A percentile compares a stretch with the other conserved stretches of the same genome.
Evolutionary conservation across 2,329 filamentous ascomycete genomes (phyloP).

Genomic region (Fusarium gaditjirri): DNA sequence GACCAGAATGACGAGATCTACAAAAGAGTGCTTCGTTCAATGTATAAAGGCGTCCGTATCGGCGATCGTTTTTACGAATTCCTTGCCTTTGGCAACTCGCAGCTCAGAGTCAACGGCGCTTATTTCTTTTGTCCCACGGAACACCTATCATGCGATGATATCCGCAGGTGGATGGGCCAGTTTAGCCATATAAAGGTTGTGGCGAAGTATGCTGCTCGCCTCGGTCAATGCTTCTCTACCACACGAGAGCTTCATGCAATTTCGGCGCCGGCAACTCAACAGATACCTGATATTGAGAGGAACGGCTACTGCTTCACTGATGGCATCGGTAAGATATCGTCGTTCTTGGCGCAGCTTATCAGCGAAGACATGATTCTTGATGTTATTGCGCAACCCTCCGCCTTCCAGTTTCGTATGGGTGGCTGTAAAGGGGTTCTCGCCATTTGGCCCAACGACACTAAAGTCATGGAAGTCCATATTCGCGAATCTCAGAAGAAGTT

Average conservation of each 20-base stretch:
- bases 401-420: slow-evolving; percentile 91
- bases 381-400: slow-evolving; percentile 73
- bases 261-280: slow-evolving; percentile 66
- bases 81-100: slow-evolving; percentile 93
- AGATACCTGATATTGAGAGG: slow-evolving; percentile 76
- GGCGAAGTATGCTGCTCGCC: slow-evolving; percentile 88
- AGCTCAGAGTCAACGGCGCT: slow-evolving; percentile 89
- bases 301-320: slow-evolving; percentile 84
- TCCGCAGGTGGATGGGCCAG: slow-evolving; percentile 86
- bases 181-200: slow-evolving; percentile 83
- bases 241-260: slow-evolving; percentile 78
- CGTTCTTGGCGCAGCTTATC: slow-evolving; percentile 78
- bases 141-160: slow-evolving; percentile 75
- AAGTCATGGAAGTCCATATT: slow-evolving; percentile 76
- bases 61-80: slow-evolving; percentile 88
- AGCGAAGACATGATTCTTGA: slow-evolving; percentile 74
- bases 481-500: slow-evolving; percentile 93
- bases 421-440: slow-evolving; percentile 92
- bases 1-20: slow-evolving; percentile 76
- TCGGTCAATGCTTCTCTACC: slow-evolving; percentile 96
- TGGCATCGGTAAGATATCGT: slow-evolving; percentile 92
- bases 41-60: slow-evolving; percentile 83
- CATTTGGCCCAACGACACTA: slow-evolving; percentile 75
- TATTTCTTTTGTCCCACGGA: slow-evolving; percentile 88
- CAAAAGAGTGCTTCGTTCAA: slow-evolving; percentile 74